phyloP scores from a whole-genome alignment of 2,329 filamentous ascomycete genomes.

The Colletotrichum theobromicola region DNA sequence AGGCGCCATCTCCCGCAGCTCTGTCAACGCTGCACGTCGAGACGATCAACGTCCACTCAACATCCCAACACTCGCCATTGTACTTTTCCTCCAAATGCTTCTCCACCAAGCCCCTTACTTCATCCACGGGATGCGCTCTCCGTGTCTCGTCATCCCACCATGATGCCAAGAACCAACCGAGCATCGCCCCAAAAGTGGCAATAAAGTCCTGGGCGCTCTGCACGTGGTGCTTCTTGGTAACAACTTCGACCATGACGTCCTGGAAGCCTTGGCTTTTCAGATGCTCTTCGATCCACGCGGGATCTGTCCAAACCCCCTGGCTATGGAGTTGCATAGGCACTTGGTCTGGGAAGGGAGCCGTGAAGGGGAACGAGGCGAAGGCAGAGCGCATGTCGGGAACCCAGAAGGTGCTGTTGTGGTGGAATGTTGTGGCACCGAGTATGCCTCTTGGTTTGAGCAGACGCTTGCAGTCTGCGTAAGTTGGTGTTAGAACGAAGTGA shows the following conservation, averaged over 20 bases:
- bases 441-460: constrained; percentile 43
- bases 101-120: neutral
- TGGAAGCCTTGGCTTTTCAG: neutral
- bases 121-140: neutral
- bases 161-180: neutral
- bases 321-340: constrained; percentile 44
- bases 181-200: neutral
- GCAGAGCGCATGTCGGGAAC: constrained; percentile 40
- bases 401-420: constrained; percentile 39
- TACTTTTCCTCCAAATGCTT: neutral
- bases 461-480: constrained; percentile 40
- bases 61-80: neutral
- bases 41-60: neutral
- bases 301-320: constrained; percentile 44
- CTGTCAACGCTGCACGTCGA: neutral
- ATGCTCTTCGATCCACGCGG: constrained; percentile 37
- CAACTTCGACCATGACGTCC: neutral
- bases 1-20: neutral
- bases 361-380: constrained; percentile 45
- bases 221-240: neutral
- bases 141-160: neutral
- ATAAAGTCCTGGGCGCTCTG: neutral
- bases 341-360: constrained; percentile 37
- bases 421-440: constrained; percentile 41
- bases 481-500: constrained; percentile 21